A percentile compares a stretch with the other conserved stretches of the same genome.
Conservation (phyloP, 805 yeast genomes). For the Candida railenensis region DNA sequence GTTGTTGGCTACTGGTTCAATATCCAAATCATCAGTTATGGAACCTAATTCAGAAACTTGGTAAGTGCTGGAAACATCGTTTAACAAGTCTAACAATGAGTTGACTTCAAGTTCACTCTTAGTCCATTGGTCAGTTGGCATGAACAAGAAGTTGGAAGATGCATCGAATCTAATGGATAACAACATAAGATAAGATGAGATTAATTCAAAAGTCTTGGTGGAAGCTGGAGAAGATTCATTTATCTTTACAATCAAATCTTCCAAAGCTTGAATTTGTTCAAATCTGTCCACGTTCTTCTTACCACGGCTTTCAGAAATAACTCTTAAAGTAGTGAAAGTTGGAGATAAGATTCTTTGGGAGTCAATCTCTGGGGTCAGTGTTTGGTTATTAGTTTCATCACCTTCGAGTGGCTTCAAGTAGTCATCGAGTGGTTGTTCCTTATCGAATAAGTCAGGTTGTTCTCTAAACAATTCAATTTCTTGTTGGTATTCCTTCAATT, state of each 20-base stretch:
- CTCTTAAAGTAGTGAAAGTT: conserved; percentile 70
- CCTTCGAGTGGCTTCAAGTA: conserved; percentile 26
- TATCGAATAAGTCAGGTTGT: conserved; percentile 73
- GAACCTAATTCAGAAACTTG: conserved; percentile 76
- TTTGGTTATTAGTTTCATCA: conserved; percentile 20
- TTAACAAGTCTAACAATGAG: conserved; percentile 65
- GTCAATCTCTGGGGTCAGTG: conserved; percentile 16
- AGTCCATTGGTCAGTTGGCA: conserved; percentile 83
- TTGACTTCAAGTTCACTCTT: conserved; percentile 61
- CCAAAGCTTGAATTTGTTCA: conserved; percentile 75
- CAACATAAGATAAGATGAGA: conserved; percentile 74
- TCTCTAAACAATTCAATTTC: conserved; percentile 60
- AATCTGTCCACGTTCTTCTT: conserved; percentile 85
- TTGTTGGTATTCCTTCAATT: conserved; percentile 63
- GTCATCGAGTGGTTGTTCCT: conserved; percentile 45
- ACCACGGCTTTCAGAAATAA: conserved; percentile 88
- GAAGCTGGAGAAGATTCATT: conserved; percentile 17
- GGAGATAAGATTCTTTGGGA: conserved; percentile 36
- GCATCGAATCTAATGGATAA: conserved; percentile 88
- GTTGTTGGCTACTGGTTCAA: conserved; percentile 57
- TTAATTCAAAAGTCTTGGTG: conserved; percentile 65
- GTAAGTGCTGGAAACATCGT: conserved; percentile 48
- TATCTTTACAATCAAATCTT: conserved; percentile 53
- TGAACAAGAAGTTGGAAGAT: conserved; percentile 60
- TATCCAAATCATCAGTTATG: conserved; percentile 67